Base-by-base conservation (phyloP, 1,284 basidiomycete species). In the Rhizoctonia solani region DNA sequence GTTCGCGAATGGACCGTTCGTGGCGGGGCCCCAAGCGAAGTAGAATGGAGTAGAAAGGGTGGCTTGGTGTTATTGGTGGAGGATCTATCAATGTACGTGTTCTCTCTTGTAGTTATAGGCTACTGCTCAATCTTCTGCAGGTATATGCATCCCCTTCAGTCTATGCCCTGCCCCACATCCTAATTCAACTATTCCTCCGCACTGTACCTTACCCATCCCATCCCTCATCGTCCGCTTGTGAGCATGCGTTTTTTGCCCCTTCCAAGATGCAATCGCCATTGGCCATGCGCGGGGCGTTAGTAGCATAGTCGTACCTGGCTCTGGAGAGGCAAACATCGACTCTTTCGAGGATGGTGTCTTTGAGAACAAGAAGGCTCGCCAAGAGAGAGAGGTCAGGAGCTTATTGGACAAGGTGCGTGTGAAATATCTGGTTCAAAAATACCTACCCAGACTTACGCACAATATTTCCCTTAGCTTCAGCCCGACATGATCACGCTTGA, bases 311-410 rank as follows among this genome's bases (percentile, higher is more conserved):
- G 88, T 99, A 0, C 96, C 96, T 0, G 96, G 96, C 14, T 80
- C 89, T 3, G 96, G 96, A 44, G 95, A 99, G 77, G 87, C 95
- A 49, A 95, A 97, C 81, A 98, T 95, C 75, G 96, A 99, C 77
- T 92, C 90, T 68, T 79, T 83, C 23, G 96, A 99, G 78, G 90
- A 93, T 0, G 95, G 99, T 84, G 94, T 96, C 2, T 98, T 90
- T 80, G 95, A 99, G 78, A 87, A 88, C 72, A 88, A 86, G 78
- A 88, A 86, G 69, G 83, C 89, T 16, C 79, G 94, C 67, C 82
- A 92, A 55, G 97, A 99, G 80, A 83, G 93, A 70, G 97, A 99
- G 77, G 94, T 99, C 71, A 89, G 91, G 75, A 83, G 82, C 44
- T 83, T 99, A 34, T 79, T 99, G 72, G 96, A 99, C 78, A 99